A percentile compares a stretch with the other conserved stretches of the same genome.
Evolutionary conservation across 495 filamentous ascomycete species (phyloP).

Genomic region (Penicillium paxilli): DNA sequence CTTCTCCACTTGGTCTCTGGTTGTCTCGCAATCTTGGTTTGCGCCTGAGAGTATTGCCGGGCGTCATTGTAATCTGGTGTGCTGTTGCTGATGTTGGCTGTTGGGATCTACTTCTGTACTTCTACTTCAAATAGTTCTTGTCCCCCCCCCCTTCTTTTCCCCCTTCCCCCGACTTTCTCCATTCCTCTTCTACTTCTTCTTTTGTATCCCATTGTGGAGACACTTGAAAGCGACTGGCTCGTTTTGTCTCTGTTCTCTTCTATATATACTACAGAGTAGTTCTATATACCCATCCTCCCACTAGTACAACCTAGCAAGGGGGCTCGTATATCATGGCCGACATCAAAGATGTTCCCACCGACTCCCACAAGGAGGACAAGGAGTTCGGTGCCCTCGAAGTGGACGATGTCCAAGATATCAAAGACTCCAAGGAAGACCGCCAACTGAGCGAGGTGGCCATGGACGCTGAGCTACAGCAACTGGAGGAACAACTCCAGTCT

Average conservation of each 20-base stretch:
- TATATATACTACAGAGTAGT: slow-evolving; percentile 1
- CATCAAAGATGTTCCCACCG: slow-evolving; percentile 26
- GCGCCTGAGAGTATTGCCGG: slow-evolving; percentile 17
- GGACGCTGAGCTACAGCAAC: slow-evolving; percentile 34
- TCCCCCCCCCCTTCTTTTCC: slow-evolving; percentile 6
- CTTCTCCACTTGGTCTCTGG: slow-evolving; percentile 5
- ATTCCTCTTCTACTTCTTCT: slow-evolving; percentile 6
- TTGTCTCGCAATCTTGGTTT: slow-evolving; percentile 4
- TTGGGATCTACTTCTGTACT: background rate
- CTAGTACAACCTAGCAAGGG: background rate
- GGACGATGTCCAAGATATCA: slow-evolving; percentile 28
- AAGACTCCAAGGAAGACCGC: slow-evolving; percentile 23
- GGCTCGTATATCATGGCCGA: slow-evolving; percentile 29
- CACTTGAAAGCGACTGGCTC: background rate
- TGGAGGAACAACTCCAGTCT: slow-evolving; percentile 31
- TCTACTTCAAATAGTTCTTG: slow-evolving; percentile 19
- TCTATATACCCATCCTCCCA: slow-evolving; percentile 3
- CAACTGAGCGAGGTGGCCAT: slow-evolving; percentile 35
- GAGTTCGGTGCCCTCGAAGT: slow-evolving; percentile 24
- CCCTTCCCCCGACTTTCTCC: background rate
- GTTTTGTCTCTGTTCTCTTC: slow-evolving; percentile 1
- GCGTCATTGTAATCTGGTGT: slow-evolving; percentile 1
- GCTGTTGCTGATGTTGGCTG: slow-evolving; percentile 3
- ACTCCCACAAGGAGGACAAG: slow-evolving; percentile 32
- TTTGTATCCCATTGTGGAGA: background rate